Base-by-base conservation (phyloP, 2,329 filamentous ascomycete species). In the Aureobasidium sp. region DNA sequence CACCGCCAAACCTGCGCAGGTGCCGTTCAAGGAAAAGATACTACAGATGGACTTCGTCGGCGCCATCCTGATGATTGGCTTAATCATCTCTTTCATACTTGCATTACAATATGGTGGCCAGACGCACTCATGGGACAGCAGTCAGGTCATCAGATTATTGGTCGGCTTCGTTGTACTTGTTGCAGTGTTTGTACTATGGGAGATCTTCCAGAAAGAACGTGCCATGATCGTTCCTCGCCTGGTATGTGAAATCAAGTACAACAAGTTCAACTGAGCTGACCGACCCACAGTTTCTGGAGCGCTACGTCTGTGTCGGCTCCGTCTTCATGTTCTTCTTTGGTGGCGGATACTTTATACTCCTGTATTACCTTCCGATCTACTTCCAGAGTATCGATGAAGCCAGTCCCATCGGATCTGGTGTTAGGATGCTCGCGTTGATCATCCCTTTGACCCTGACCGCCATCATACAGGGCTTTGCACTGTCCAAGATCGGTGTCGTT, bases 371-470 rank as follows among this genome's bases (percentile, higher is more conserved):
- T 29, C 71, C 75, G 69, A 63, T 79, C 75, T 73, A 79, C 76
- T 79, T 81, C 76, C 74, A 80, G 65, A 77, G 78, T 20, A 78
- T 81, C 70, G 78, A 81, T 64, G 76, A 76, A 9, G 74, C 72
- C 1, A 73, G 72, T 0, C 77, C 79, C 2, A 53, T 53, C 34
- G 34, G n/a, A 5, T 53, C 51, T 9, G 51, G 51, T 15, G 51
- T 53, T 24, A 27, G 36, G 7, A 53, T 41, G 34, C 36, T 53
- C 6, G 34, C 51, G 2, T 24, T 53, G 15, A 53, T 53, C 20
- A 27, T 53, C 6, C 34, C 51, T 0, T 39, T 41, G 20, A 53
- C 51, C 4, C 7, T 53, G 13, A 34, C 51, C 13, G 51, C 36
- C 7, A 41, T 53, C 13, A 13, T 41, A 2, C 34, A 39, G n/a